Evolutionary conservation across 345 rosid genomes (phyloP), one percentile per base, ranked within the genome.

Genomic region (Clausena lansium): DNA sequence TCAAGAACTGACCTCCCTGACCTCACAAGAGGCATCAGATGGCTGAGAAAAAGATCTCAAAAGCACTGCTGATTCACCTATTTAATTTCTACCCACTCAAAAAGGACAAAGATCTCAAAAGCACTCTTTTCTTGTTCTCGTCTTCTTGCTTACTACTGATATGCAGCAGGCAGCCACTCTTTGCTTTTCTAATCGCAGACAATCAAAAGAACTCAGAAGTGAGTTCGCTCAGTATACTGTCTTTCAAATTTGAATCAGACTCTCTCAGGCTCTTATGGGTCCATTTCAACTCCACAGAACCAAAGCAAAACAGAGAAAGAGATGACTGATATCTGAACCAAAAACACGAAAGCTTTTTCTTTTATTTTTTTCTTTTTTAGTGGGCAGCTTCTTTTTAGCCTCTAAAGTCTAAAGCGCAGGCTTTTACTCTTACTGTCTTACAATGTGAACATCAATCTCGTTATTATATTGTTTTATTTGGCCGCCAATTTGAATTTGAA

Each of bases 1-100:
- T 15, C 2, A 50, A 57, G 28, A 38, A 81, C 87, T 64, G 22
- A 92, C 98, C 97, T 91, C 88, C 77, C 78, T 74, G 78, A 81
- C 65, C 75, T 87, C 89, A 70, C 80, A 86, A 38, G 89, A 87
- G 38, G 91, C 85, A 47, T 76, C 88, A 25, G 93, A 80, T 67
- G 97, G 97, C 76, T 92, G 98, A 80, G 99, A 92, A 80, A 94
- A 91, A 2, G 97, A 92, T 88, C 97, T 90, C 84, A 76, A 61
- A 35, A 94, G 92, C 82, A 90, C 88, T 58, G 89, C 84, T 4
- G 92, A 77, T 73, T 90, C 94, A 9, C 83, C 92, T 93, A 92
- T 92, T 81, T 60, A 68, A 38, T 59, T 24, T 59, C 39, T 50
- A 41, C 45, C 4, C 74, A 14, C 32, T 33, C 32, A 2, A 41